Conservation (phyloP, 2,329 filamentous ascomycete genomes). For the Myriosclerotinia curreyana region DNA sequence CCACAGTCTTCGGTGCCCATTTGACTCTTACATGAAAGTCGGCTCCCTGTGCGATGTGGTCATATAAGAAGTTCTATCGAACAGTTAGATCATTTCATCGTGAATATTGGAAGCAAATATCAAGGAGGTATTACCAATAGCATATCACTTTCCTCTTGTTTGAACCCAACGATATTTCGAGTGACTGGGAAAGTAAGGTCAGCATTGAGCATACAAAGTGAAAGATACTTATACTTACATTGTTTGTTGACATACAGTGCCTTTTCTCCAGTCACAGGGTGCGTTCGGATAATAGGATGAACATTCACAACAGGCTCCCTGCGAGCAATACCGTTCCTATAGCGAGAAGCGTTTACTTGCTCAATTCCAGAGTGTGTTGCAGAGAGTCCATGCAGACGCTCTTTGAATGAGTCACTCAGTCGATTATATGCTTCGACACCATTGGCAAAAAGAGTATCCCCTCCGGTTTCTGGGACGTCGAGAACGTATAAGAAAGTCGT, state of each 20-base stretch:
- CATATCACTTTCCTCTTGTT: conserved; percentile 81
- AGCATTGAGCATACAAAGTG: conserved; percentile 4
- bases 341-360: conserved; percentile 69
- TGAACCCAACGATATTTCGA: conserved; percentile 74
- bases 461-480: conserved; percentile 75
- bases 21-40: conserved; percentile 73
- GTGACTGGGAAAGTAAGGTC: conserved; percentile 55
- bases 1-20: conserved; percentile 77
- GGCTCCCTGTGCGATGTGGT: conserved; percentile 68
- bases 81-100: conserved; percentile 46
- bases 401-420: conserved; percentile 73
- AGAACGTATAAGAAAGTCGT: conserved; percentile 87
- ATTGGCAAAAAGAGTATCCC: conserved; percentile 81
- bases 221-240: conserved; percentile 51
- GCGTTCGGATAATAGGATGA: conserved; percentile 77
- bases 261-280: conserved; percentile 81
- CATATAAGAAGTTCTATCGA: conserved; percentile 71
- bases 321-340: conserved; percentile 66
- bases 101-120: neutral
- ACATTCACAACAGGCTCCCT: conserved; percentile 71
- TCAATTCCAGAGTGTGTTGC: conserved; percentile 81
- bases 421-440: conserved; percentile 77
- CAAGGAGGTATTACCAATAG: conserved; percentile 47
- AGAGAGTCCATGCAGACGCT: conserved; percentile 74
- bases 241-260: conserved; percentile 79